Evolutionary conservation across 164 flowering plant species (phyloP), one percentile per base, ranked within the genome.

Genomic region (Chimonanthus praecox): DNA sequence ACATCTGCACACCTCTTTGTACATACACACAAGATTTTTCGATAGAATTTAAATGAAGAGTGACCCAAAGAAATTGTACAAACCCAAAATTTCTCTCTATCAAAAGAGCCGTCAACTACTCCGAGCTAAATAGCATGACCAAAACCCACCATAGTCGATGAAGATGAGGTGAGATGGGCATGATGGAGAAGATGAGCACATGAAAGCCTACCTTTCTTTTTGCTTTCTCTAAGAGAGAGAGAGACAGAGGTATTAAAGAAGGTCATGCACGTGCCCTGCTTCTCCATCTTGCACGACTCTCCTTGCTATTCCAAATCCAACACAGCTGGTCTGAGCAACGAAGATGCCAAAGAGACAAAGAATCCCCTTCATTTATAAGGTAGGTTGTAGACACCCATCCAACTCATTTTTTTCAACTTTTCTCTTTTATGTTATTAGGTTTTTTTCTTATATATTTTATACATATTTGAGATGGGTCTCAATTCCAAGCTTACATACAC

Each of bases 201-300:
- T 92, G 97, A 86, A 92, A 67, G 61, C 85, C 91, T 78, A 83
- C 77, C 48, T 70, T 48, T 71, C 18, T 20, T 5, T 33, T 8
- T 13, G 51, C 33, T 33, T 33, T 33, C 33, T 33, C 33, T 33
- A 33, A 33, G 33, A 33, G 33, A 33, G 33, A 33, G 33, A 33
- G 72, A 10, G 47, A 70, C 48, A 70, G 62, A 70, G 10, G 47
- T 71, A 80, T 73, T 85, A 86, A 33, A 33, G 92, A 74, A 83
- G 82, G 91, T 75, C 84, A 86, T 93, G 94, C 98, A 93, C 96
- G 98, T 93, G 97, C 98, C 94, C 97, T 88, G 94, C 98, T 91
- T 93, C 96, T 91, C 98, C 98, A 93, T 91, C 98, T 77, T 84
- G 94, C 87, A 80, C 91, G 74, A 43, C 97, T 68, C 88, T 77